Conservation (phyloP, 768 basidiomycete species). For the Termitomyces sp. region DNA sequence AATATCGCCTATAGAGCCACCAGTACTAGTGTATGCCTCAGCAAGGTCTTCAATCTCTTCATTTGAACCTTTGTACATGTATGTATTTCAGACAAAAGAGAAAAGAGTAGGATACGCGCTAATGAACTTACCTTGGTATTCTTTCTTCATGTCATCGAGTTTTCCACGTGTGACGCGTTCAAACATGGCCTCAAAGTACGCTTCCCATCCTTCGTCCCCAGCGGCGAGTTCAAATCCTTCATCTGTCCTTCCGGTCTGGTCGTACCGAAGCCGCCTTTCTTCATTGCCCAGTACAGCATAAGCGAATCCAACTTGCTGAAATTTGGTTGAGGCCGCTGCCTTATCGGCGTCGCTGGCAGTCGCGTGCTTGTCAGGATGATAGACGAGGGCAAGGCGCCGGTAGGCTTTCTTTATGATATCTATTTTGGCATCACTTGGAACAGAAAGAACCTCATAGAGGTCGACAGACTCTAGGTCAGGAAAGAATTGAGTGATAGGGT, state of each 20-base stretch:
- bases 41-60: constrained; percentile 84
- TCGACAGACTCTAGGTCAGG: constrained; percentile 66
- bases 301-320: constrained; percentile 92
- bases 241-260: constrained; percentile 79
- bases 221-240: constrained; percentile 68
- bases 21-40: constrained; percentile 61
- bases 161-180: constrained; percentile 81
- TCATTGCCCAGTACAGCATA: constrained; percentile 86
- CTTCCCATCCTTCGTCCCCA: constrained; percentile 89
- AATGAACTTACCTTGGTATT: constrained; percentile 74
- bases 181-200: constrained; percentile 90
- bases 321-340: constrained; percentile 67
- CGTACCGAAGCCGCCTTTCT: constrained; percentile 71
- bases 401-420: constrained; percentile 84
- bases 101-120: neutral
- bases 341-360: constrained; percentile 53
- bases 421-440: constrained; percentile 46
- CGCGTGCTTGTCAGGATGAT: constrained; percentile 90
- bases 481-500: constrained; percentile 75
- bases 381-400: constrained; percentile 71
- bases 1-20: constrained; percentile 76
- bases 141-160: constrained; percentile 90
- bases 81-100: neutral
- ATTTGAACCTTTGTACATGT: constrained; percentile 58
- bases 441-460: constrained; percentile 69